A percentile compares a stretch with the other conserved stretches of the same genome.
Conservation (phyloP, 768 basidiomycete species). For the Collybia mongolica region DNA sequence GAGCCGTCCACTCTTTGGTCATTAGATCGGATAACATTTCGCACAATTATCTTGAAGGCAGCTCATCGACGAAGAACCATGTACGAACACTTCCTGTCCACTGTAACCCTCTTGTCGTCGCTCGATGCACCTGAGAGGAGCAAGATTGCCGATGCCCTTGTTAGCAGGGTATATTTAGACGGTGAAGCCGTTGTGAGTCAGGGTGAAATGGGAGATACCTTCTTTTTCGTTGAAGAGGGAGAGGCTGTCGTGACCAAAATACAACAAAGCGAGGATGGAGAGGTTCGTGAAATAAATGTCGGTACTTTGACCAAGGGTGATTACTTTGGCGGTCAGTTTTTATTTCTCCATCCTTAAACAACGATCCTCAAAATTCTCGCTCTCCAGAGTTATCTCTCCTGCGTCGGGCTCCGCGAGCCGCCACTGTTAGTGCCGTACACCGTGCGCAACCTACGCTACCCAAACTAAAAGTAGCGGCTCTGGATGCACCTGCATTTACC, state of each 20-base stretch:
- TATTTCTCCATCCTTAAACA: slow-evolving; percentile 2
- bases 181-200: slow-evolving; percentile 88
- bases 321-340: slow-evolving; percentile 89
- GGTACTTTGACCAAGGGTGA: slow-evolving; percentile 85
- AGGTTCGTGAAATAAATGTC: slow-evolving; percentile 65
- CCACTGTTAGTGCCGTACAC: slow-evolving; percentile 86
- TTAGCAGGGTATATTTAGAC: slow-evolving; percentile 76
- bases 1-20: slow-evolving; percentile 88
- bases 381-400: slow-evolving; percentile 84
- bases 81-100: slow-evolving; percentile 96
- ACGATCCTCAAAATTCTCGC: background rate
- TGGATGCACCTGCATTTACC: slow-evolving; percentile 93
- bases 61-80: slow-evolving; percentile 89
- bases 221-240: slow-evolving; percentile 97
- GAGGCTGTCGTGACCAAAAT: slow-evolving; percentile 84
- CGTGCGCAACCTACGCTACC: slow-evolving; percentile 45
- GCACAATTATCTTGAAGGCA: slow-evolving; percentile 93
- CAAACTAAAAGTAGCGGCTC: slow-evolving; percentile 89
- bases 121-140: slow-evolving; percentile 87
- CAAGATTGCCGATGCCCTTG: slow-evolving; percentile 96
- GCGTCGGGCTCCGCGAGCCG: slow-evolving; percentile 86
- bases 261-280: slow-evolving; percentile 56
- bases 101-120: slow-evolving; percentile 83
- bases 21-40: slow-evolving; percentile 96
- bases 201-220: slow-evolving; percentile 95